Conservation (phyloP, 805 yeast genomes). For the Starmerella etchellsii region DNA sequence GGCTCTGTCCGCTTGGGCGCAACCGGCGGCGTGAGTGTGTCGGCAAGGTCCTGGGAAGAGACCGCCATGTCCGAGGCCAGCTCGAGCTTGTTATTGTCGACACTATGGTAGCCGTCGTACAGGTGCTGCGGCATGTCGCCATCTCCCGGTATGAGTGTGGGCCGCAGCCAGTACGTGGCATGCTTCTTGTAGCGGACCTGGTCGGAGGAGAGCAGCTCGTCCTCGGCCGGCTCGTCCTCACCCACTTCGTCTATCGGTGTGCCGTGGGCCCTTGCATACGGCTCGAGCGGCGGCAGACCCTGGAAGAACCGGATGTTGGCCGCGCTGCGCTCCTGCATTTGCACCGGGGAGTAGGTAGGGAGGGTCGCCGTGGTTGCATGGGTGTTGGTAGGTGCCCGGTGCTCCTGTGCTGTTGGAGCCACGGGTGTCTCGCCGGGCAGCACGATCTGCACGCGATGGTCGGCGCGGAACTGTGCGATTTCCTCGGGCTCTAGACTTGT, state of each 20-base stretch:
- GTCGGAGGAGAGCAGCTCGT: not conserved
- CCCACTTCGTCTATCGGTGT: no score
- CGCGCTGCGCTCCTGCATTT: no score
- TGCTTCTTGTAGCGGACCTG: not conserved
- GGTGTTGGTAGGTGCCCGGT: no score
- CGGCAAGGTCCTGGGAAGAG: slow-evolving; percentile 7
- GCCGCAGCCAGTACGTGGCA: not conserved
- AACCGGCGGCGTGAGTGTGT: slow-evolving; percentile 2
- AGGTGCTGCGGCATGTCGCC: slow-evolving; percentile 5
- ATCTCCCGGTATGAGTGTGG: slow-evolving; percentile 1
- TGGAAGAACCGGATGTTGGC: no score
- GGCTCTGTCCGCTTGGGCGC: not conserved
- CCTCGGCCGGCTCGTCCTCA: no score
- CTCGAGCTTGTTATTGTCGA: not conserved
- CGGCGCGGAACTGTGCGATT: not conserved
- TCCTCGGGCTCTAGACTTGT: slow-evolving; percentile 2
- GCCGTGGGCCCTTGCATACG: no score
- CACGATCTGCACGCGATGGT: not conserved
- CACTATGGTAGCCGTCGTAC: not conserved
- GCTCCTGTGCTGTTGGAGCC: no score
- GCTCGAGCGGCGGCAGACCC: no score
- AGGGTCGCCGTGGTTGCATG: no score
- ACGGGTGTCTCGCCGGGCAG: slow-evolving; percentile 6
- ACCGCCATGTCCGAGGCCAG: not conserved
- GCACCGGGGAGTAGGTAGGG: no score